Evolutionary conservation across 2,329 filamentous ascomycete genomes (phyloP), one percentile per base, ranked within the genome.

Genomic region (Trichoderma endophyticum): DNA sequence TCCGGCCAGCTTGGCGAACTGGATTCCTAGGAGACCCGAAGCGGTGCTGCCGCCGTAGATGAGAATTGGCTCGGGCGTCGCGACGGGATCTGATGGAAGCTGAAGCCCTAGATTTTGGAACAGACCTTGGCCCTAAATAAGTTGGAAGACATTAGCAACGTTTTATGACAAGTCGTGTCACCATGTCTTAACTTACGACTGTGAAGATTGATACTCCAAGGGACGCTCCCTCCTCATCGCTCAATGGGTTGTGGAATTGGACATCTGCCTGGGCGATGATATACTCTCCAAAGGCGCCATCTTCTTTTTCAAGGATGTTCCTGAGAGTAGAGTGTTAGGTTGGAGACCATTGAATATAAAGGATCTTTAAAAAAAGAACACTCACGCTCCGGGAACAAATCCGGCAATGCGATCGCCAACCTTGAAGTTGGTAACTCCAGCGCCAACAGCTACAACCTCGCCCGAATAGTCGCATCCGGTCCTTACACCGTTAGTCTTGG

Each of bases 11-110:
- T 82, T 82, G 70, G 83, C 83, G 73, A 77, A 83, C 75, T 85
- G 83, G 73, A 86, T 83, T 6, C 79, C 84, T 69, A 87, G 85
- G 59, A 88, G 85, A 77, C 85, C 86, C 0, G 88, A 88, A 2
- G 87, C 87, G 11, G 85, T 89, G 78, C 86, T 86, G 18, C 83
- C 84, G 56, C 83, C 85, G 69, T 86, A 84, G 73, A 85, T 84
- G 26, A 86, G 74, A 54, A 86, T 75, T 0, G 83, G 79, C 56
- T 81, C 76, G 51, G 81, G 77, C 11, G 82, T 79, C n/a, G 79
- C 78, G 34, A 77, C 69, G 6, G 84, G 80, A 9, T 77, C 70
- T 24, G 75, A 80, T 1, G 89, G 89, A 3, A 88, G 78, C 0
- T 84, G 81, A 0, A 87, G 81, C 65, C 78, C 69, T 1, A 88